phyloP scores from a whole-genome alignment of 73 alveolate genomes.

The Paraurostyla sp. region DNA sequence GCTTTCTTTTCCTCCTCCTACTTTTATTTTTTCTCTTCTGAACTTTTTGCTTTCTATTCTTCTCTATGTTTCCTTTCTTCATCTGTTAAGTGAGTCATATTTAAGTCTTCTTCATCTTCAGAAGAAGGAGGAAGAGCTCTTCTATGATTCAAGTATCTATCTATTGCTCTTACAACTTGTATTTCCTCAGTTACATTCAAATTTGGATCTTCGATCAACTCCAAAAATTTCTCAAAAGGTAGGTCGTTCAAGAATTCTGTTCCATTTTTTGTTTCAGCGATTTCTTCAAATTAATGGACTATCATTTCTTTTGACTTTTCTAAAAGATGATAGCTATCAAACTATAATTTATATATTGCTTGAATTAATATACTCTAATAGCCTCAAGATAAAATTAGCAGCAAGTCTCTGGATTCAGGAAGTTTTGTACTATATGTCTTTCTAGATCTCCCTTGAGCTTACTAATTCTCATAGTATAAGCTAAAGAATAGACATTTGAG shows the following conservation, averaged over 20 bases:
- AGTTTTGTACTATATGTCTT: constrained; percentile 42
- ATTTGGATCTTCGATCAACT: constrained; percentile 16
- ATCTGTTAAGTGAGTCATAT: not conserved
- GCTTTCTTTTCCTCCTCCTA: constrained; percentile 62
- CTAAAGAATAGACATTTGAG: constrained; percentile 52
- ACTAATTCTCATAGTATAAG: constrained; percentile 32
- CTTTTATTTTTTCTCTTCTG: constrained; percentile 33
- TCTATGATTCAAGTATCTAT: constrained; percentile 70
- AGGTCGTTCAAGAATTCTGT: constrained; percentile 48
- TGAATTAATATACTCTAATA: constrained; percentile 9
- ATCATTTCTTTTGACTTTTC: constrained; percentile 57
- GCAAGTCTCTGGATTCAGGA: constrained; percentile 59
- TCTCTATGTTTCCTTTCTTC: constrained; percentile 39
- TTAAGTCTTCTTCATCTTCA: constrained; percentile 13
- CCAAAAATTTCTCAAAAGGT: constrained; percentile 50
- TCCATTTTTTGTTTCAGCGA: constrained; percentile 22
- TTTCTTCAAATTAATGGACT: constrained; percentile 37
- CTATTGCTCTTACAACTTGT: constrained; percentile 58
- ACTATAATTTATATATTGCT: not conserved
- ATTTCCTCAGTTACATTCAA: constrained; percentile 55
- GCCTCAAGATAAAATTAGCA: constrained; percentile 65
- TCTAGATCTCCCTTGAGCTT: constrained; percentile 54
- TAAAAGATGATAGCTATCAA: constrained; percentile 30
- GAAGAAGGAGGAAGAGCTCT: constrained; percentile 6
- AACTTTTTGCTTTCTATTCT: not conserved